Base-by-base conservation (phyloP, 305 asterid genomes). In the Petunia hybrid region DNA sequence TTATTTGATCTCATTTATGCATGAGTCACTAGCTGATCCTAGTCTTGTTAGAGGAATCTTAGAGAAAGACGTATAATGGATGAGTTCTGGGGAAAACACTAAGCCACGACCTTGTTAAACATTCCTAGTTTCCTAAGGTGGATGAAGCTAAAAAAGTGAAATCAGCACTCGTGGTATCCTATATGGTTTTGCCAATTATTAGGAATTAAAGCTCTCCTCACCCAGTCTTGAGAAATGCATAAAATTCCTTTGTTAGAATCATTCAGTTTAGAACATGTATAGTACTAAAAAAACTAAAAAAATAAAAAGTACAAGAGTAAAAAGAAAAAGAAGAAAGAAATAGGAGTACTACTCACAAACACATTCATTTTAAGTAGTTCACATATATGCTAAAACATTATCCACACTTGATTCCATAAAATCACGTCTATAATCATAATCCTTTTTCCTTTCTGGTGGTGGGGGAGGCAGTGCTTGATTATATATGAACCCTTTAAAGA, bases 161-260 rank as follows among this genome's bases (percentile, higher is more conserved):
- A 70, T 31, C 61, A 70, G 62, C 78, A 48, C 8, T 73, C 39
- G 3, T 48, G 56, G 13, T 31, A 71, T 46, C 77, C 78, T 71
- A 71, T 51, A 51, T 73, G 62, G 51, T 73, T 71, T 73, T 35
- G 63, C 46, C 16, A 73, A 22, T 22, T 22, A 22, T 22, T 22
- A 10, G 45, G 46, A 36, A 73, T 51, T 66, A 51, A 66, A 40
- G 74, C 5, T 66, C 74, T 35, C 31, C 12, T 2, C 51, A 12
- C 6, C 1, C 13, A 14, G 70, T 64, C 70, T 45, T 10, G 31
- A 65, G 16, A 38, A 36, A 5, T 16, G 69, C 61, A 46, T 31
- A 12, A 48, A 51, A 51, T 0, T 3, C 13, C 7, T 7, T 12
- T 70, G 48, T 10, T 51, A 48, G 46, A 3, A 31, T 14, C 59